phyloP scores from a whole-genome alignment of 2,329 filamentous ascomycete genomes.

The Aureobasidium sp. region DNA sequence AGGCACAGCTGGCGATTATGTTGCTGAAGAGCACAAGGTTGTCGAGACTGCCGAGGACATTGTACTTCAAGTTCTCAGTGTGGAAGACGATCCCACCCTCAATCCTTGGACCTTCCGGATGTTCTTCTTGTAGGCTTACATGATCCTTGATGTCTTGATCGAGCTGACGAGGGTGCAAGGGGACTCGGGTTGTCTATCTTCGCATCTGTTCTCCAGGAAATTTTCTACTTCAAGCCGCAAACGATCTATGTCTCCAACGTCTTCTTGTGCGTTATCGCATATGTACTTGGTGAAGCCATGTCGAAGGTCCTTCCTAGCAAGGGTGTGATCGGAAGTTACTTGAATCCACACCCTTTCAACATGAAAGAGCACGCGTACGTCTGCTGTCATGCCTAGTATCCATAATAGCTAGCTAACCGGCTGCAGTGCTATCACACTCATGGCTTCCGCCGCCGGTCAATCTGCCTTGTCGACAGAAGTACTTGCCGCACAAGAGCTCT shows the following conservation, averaged over 20 bases:
- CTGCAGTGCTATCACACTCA: constrained; percentile 29
- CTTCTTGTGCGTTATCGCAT: constrained; percentile 38
- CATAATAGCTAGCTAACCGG: background rate
- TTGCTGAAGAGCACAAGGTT: background rate
- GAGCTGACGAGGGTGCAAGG: background rate
- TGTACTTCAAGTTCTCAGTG: constrained; percentile 26
- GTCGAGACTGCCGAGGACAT: constrained; percentile 23
- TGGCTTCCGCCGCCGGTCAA: constrained; percentile 33
- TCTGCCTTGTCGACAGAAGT: constrained; percentile 31
- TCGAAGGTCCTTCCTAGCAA: constrained; percentile 28
- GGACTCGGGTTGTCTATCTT: constrained; percentile 21
- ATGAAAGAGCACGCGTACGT: constrained; percentile 27
- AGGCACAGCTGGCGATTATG: background rate
- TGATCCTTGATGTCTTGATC: background rate
- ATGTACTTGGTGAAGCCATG: constrained; percentile 35
- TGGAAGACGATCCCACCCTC: constrained; percentile 30
- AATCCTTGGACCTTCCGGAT: constrained; percentile 32
- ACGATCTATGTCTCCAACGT: constrained; percentile 36
- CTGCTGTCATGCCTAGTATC: background rate
- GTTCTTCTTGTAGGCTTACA: constrained; percentile 28
- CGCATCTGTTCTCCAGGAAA: constrained; percentile 31
- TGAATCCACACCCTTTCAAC: constrained; percentile 33
- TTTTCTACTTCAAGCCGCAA: constrained; percentile 43
- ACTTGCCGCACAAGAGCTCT: constrained; percentile 40
- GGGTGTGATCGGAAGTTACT: constrained; percentile 26